These are phyloP conservation scores for Colletotrichum limetticola DNA, from an alignment of 2,329 filamentous ascomycete genomes.

Conservation along the genomic window DNA sequence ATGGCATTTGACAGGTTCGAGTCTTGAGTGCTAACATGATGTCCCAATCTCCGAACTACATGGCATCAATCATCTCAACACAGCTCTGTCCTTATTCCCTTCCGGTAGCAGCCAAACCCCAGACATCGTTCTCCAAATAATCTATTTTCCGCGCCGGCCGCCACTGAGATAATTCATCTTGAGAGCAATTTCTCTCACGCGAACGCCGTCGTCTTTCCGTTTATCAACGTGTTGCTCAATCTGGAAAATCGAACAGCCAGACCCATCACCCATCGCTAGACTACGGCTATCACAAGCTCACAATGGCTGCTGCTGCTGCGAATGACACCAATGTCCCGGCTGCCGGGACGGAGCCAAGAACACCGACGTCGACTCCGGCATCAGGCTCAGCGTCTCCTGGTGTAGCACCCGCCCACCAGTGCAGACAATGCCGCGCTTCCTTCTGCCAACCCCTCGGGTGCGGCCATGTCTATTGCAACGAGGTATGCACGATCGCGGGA, in stretches of 20 bases:
- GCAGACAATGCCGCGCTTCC: constrained; percentile 10
- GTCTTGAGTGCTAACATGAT: neutral
- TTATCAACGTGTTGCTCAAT: neutral
- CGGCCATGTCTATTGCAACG: constrained; percentile 23
- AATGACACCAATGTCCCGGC: neutral
- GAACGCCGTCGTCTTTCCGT: neutral
- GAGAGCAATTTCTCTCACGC: neutral
- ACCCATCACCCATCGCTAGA: neutral
- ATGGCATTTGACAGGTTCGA: neutral
- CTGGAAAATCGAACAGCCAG: neutral
- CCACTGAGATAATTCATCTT: neutral
- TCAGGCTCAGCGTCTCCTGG: neutral
- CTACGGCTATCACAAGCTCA: too few species aligned
- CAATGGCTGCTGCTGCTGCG: neutral
- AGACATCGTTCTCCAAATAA: neutral
- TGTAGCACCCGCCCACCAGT: constrained; percentile 2
- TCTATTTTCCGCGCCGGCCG: neutral
- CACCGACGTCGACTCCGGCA: neutral
- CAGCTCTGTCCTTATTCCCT: neutral
- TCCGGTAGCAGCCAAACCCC: neutral
- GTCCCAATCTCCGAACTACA: neutral
- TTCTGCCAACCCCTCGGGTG: constrained; percentile 17
- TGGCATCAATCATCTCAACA: neutral
- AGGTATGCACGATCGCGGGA: neutral
- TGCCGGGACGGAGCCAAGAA: neutral